Evolutionary conservation across 2,329 filamentous ascomycete genomes (phyloP), one percentile per base, ranked within the genome.

Genomic region (Aspergillus sp.): DNA sequence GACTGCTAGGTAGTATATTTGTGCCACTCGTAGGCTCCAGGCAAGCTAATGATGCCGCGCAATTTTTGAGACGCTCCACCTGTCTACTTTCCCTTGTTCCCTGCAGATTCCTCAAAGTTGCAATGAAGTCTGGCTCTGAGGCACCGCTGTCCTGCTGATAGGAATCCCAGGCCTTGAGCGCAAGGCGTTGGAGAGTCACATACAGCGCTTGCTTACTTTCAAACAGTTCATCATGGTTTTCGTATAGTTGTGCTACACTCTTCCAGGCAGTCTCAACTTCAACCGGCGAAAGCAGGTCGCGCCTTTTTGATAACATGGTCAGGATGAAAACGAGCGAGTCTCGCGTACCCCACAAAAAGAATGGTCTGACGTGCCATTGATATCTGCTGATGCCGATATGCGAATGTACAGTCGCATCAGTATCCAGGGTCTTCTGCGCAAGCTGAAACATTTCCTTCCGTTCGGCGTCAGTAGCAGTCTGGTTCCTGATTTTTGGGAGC

Each of bases 281-380:
- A 50, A 17, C 74, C 55, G 48, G 68, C 2, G 40, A 53, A 27
- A 47, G 44, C 11, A 47, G 44, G 6, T 47, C 44, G 6, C 23
- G 5, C 9, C 24, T 15, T 7, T 27, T 47, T n/a, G 15, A 47
- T n/a, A 47, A 9, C 2, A 23, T 47, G 12, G 23, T 47, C 15
- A 64, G 41, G 68, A 69, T 45, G 75, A 56, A 47, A 74, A 62
- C 59, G 70, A 67, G 43, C 37, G 27, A 71, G 68, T 14, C 71
- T 61, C 0, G 77, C 63, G 46, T 73, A 72, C 81, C 79, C 79
- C 80, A 83, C 33, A 77, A 69, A 62, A 81, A 84, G 31, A 78
- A 74, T 11, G 71, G 63, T 24, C 78, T 69, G 35, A 75, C 67
- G 49, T 80, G 76, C 77, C 78, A 80, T 21, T 68, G 65, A 57